These are phyloP conservation scores for Mucor plumbeus DNA, from an alignment of 371 early-diverging fungal species.

Conservation along the genomic window DNA sequence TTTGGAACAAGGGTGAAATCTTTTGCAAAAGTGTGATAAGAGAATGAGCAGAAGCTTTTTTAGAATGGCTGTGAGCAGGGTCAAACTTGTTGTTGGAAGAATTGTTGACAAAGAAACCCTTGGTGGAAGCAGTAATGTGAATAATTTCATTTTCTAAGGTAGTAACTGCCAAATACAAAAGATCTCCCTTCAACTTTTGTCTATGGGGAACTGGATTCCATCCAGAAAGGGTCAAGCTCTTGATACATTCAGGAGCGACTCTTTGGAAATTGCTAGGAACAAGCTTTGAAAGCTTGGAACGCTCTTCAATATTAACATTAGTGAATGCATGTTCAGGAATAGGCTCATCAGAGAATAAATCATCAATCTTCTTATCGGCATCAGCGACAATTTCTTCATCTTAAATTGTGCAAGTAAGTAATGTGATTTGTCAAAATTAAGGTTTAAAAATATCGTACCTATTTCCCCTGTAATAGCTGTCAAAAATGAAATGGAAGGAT, in stretches of 20 bases:
- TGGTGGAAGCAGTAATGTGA: slow-evolving; percentile 84
- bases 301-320: slow-evolving; percentile 56
- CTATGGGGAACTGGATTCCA: slow-evolving; percentile 92
- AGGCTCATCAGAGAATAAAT: slow-evolving; percentile 46
- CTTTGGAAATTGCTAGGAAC: slow-evolving; percentile 61
- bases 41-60: slow-evolving; percentile 66
- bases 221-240: slow-evolving; percentile 77
- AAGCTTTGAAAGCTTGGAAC: slow-evolving; percentile 59
- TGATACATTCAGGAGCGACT: slow-evolving; percentile 71
- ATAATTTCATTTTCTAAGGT: slow-evolving; percentile 84
- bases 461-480: slow-evolving; percentile 68
- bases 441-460: slow-evolving; percentile 44
- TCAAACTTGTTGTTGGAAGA: slow-evolving; percentile 78
- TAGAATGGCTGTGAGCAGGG: slow-evolving; percentile 59
- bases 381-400: slow-evolving; percentile 49
- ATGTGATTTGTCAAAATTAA: background rate
- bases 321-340: slow-evolving; percentile 65
- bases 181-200: slow-evolving; percentile 80
- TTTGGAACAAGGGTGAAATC: slow-evolving; percentile 74
- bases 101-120: slow-evolving; percentile 89
- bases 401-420: slow-evolving; percentile 5
- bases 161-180: slow-evolving; percentile 81
- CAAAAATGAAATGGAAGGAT: slow-evolving; percentile 73
- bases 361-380: slow-evolving; percentile 49
- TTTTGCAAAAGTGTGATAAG: slow-evolving; percentile 72